These are phyloP conservation scores for Colletotrichum spaethianum DNA, from an alignment of 2,329 filamentous ascomycete species.

Conservation along the genomic window DNA sequence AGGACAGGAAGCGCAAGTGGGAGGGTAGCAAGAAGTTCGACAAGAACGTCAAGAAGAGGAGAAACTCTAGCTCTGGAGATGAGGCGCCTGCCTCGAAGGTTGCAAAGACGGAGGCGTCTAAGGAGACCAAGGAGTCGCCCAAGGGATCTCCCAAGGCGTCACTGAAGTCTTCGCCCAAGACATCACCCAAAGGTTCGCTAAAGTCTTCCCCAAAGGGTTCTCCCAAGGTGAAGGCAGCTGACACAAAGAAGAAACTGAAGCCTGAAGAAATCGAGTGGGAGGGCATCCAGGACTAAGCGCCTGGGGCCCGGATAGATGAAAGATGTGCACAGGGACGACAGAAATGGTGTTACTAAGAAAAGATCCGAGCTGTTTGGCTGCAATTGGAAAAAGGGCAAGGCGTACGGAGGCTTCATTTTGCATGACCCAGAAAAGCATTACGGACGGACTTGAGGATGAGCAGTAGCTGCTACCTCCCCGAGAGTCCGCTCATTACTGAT, in stretches of 20 bases:
- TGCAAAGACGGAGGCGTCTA: conserved; percentile 20
- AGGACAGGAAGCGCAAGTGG: conserved; percentile 41
- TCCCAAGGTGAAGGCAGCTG: conserved; percentile 30
- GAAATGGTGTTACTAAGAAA: neutral
- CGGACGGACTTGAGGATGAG: neutral
- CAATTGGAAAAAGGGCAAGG: conserved; percentile 18
- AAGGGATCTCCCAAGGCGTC: conserved; percentile 19
- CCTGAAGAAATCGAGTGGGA: conserved; percentile 43
- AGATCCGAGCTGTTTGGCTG: conserved; percentile 2
- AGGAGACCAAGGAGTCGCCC: conserved; percentile 5
- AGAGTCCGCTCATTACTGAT: neutral
- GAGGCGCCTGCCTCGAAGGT: conserved; percentile 33
- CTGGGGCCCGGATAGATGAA: neutral
- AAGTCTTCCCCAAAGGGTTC: conserved; percentile 23
- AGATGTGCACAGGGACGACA: neutral
- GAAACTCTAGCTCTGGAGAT: conserved; percentile 40
- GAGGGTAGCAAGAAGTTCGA: conserved; percentile 27
- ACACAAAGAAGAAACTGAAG: conserved; percentile 26
- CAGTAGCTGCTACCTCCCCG: neutral
- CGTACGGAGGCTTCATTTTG: conserved; percentile 32
- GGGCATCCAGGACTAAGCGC: conserved; percentile 41
- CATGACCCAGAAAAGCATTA: conserved; percentile 27
- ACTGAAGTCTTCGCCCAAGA: conserved; percentile 15
- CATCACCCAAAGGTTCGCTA: conserved; percentile 25
- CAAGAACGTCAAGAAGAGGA: conserved; percentile 32